These are phyloP conservation scores for Schizophyllum amplum DNA, from an alignment of 1,284 basidiomycete genomes.

Conservation along the genomic window DNA sequence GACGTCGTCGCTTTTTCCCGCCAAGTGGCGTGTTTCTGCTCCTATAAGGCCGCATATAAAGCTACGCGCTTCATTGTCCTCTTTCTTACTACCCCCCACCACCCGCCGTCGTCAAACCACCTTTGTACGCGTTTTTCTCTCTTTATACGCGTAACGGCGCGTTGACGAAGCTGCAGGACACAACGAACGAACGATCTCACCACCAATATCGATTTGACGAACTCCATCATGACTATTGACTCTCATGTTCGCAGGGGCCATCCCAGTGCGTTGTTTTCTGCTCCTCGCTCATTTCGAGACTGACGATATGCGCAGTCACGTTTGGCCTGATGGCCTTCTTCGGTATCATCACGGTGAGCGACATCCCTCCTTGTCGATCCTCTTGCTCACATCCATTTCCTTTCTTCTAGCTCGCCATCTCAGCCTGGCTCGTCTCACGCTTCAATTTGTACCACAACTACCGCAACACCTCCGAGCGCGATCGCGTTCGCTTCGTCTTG, in stretches of 20 bases:
- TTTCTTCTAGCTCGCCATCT: slow-evolving; percentile 44
- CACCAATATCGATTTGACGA: not conserved
- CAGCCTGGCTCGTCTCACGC: slow-evolving; percentile 57
- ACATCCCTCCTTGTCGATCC: not conserved
- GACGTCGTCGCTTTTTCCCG: not conserved
- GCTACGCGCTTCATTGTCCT: not conserved
- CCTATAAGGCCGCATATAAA: not conserved
- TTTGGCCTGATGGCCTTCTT: slow-evolving; percentile 50
- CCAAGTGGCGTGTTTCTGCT: not conserved
- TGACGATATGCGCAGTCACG: slow-evolving; percentile 26
- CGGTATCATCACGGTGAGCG: slow-evolving; percentile 46
- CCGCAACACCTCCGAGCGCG: slow-evolving; percentile 38
- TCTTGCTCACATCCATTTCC: not conserved
- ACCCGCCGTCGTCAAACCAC: no score
- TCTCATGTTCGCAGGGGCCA: slow-evolving; percentile 14
- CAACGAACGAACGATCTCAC: not conserved
- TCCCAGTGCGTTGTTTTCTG: slow-evolving; percentile 13
- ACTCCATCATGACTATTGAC: not conserved
- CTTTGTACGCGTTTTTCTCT: no score
- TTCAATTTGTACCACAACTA: slow-evolving; percentile 52
- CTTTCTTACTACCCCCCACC: not conserved
- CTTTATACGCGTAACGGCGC: no score
- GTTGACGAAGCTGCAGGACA: not conserved
- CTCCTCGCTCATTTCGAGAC: not conserved
- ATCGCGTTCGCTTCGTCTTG: slow-evolving; percentile 56